Evolutionary conservation across 75 land plant species (phyloP).

Genomic region (Sequoiadendron giganteum): DNA sequence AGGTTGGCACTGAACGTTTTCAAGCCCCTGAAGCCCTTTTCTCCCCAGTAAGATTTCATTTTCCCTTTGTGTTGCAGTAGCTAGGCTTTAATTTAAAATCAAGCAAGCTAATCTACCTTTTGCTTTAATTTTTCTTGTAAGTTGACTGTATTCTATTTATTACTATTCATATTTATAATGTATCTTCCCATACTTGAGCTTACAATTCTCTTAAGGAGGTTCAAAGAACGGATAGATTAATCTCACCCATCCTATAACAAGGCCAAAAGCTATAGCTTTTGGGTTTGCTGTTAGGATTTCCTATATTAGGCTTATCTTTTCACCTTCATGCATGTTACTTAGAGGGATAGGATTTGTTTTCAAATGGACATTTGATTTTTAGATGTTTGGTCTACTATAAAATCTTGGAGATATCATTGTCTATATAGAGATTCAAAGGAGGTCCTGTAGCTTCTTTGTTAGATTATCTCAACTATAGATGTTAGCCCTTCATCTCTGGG

Average conservation of each 20-base stretch:
- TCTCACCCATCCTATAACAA: background rate
- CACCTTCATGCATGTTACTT: background rate
- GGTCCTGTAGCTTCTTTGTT: background rate
- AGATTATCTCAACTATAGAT: no score
- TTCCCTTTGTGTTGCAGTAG: background rate
- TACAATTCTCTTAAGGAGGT: background rate
- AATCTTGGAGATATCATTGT: background rate
- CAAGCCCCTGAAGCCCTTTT: conserved; percentile 99
- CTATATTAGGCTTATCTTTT: background rate
- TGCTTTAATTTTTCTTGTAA: background rate
- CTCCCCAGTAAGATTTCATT: conserved; percentile 66
- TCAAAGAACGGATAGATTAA: background rate
- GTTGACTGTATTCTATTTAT: background rate
- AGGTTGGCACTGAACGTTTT: conserved; percentile 95
- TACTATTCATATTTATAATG: background rate
- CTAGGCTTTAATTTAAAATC: background rate
- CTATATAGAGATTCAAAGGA: background rate
- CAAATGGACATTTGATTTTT: background rate
- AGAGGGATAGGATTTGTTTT: background rate
- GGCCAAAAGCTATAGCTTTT: background rate
- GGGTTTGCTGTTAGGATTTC: background rate
- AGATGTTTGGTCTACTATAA: background rate
- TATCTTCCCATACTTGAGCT: background rate
- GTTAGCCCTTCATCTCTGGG: no score
- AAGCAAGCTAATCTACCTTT: background rate